Evolutionary conservation across 2,329 filamentous ascomycete species (phyloP), one percentile per base, ranked within the genome.

Genomic region (Colletotrichum sp.): DNA sequence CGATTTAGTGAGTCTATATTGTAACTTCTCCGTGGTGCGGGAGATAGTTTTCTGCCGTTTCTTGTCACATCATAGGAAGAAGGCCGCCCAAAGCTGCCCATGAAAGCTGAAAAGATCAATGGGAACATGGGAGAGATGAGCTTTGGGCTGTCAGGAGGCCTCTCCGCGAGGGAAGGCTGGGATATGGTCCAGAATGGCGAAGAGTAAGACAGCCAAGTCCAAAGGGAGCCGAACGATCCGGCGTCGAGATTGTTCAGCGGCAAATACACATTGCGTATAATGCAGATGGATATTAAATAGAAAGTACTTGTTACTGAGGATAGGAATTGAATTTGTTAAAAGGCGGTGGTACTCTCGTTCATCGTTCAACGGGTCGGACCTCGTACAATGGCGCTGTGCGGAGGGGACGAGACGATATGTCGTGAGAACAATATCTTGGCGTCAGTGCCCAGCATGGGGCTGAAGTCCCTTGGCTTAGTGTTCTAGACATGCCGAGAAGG

Each of bases 321-420:
- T 13, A 34, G 32, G 2, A 34, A 13, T 32, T 32, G 30, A 12
- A 32, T 32, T 12, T 32, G 10, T 32, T 2, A 32, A 32, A 2
- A 32, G 30, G 30, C 2, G 30, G 4, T 32, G 30, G 1, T 32
- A 32, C 5, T 32, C 30, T 32, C 5, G 30, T 2, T 34, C 32
- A 34, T 34, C 32, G 1, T 34, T 4, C 18, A 49, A 3, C 39
- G 9, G 10, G 44, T 3, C n/a, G n/a, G 2, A 3, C 18, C 18
- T 49, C 3, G 3, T 21, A 2, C 0, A 7, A 49, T n/a, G 2
- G 44, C 3, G 2, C 6, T 34, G 32, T 0, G 2, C 2, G 32
- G 12, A 49, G 44, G 6, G 18, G 9, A 44, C n/a, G 44, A 21
- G 9, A 44, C n/a, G 44, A 21, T 2, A 52, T 52, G 44, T 52